Evolutionary conservation across 768 basidiomycete species (phyloP).

Genomic region (Phylloporus sp.): DNA sequence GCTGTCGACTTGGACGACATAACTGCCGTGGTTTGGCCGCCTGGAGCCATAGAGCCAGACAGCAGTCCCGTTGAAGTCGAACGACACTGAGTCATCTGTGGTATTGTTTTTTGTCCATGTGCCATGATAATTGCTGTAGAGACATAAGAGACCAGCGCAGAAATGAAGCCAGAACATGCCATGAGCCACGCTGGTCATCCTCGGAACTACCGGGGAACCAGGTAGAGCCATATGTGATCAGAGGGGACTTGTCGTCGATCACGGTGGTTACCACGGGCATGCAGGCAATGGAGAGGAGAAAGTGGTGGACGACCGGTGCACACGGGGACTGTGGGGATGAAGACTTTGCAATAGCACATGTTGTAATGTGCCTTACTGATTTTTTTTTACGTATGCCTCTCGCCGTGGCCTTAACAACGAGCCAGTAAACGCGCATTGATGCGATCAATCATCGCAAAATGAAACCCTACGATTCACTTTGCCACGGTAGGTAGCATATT

Average conservation of each 20-base stretch:
- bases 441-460: too few relatives aligned
- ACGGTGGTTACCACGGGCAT: slow-evolving; percentile 27
- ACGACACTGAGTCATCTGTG: slow-evolving; percentile 32
- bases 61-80: slow-evolving; percentile 48
- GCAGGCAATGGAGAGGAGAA: background rate
- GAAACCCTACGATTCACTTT: too few relatives aligned
- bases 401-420: too few relatives aligned
- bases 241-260: slow-evolving; percentile 32
- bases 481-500: too few relatives aligned
- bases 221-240: slow-evolving; percentile 25
- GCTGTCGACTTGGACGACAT: slow-evolving; percentile 41
- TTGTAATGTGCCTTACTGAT: too few relatives aligned
- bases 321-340: too few relatives aligned
- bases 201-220: slow-evolving; percentile 19
- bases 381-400: too few relatives aligned
- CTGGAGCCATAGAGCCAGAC: slow-evolving; percentile 50
- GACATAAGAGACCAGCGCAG: background rate
- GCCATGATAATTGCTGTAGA: slow-evolving; percentile 35
- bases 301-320: too few relatives aligned
- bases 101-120: slow-evolving; percentile 39
- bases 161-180: slow-evolving; percentile 8
- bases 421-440: too few relatives aligned
- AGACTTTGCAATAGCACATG: too few relatives aligned
- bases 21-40: slow-evolving; percentile 44
- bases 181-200: slow-evolving; percentile 9